These are phyloP conservation scores for Immersiella caudata DNA, from an alignment of 495 filamentous ascomycete genomes.

Conservation along the genomic window DNA sequence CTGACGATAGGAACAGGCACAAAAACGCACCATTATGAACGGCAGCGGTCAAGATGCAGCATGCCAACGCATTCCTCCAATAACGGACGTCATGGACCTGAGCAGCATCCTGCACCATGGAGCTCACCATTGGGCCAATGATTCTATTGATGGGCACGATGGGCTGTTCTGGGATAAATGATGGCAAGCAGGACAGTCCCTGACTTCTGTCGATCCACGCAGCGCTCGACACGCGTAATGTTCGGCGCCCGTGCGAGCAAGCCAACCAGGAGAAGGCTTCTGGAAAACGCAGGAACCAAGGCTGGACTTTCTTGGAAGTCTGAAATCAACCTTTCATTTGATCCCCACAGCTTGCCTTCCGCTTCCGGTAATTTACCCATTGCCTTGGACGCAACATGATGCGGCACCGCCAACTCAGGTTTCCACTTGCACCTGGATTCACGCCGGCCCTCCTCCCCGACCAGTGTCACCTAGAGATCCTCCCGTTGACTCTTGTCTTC, in stretches of 20 bases:
- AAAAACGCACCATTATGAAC: slow-evolving; percentile 6
- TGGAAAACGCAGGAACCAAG: slow-evolving; percentile 24
- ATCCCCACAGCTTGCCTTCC: slow-evolving; percentile 21
- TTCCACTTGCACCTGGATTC: not conserved
- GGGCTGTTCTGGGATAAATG: slow-evolving; percentile 8
- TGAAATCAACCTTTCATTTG: slow-evolving; percentile 15
- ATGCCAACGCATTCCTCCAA: slow-evolving; percentile 28
- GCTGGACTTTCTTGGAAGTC: slow-evolving; percentile 13
- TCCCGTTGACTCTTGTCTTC: not conserved
- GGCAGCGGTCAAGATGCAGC: slow-evolving; percentile 23
- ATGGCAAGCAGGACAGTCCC: not conserved
- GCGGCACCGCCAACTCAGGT: not conserved
- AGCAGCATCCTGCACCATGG: not conserved
- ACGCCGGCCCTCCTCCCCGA: slow-evolving; percentile 11
- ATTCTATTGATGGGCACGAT: not conserved
- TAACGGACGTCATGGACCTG: slow-evolving; percentile 32
- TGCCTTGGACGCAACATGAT: not conserved
- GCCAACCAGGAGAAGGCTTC: slow-evolving; percentile 32
- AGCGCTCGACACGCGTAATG: not conserved
- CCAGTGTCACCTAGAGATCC: slow-evolving; percentile 20
- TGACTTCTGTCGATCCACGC: not conserved
- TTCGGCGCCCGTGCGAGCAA: not conserved
- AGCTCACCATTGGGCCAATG: not conserved
- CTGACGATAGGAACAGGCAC: slow-evolving; percentile 12
- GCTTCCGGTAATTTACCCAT: slow-evolving; percentile 12